Percentiles rank a stretch among this genome's conserved stretches.
These are phyloP conservation scores for Leishmania tarentolae DNA, from an alignment of 208 protist species.

Conservation along the genomic window DNA sequence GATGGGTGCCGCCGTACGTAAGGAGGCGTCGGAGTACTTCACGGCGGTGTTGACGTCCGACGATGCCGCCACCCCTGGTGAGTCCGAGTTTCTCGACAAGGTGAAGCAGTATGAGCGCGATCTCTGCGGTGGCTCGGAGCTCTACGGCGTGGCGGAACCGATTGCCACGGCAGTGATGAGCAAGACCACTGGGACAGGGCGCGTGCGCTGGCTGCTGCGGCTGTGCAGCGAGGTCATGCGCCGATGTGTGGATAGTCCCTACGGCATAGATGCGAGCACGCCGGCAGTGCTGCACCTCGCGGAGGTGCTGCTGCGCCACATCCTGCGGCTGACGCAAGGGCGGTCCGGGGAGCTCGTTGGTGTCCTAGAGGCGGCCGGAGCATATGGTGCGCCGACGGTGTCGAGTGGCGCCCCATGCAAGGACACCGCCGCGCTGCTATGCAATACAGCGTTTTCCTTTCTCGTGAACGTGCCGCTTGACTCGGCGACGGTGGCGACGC, in stretches of 20 bases:
- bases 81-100: constrained; percentile 36
- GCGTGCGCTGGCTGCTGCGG: constrained; percentile 66
- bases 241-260: constrained; percentile 26
- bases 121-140: constrained; percentile 56
- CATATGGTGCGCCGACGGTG: not conserved
- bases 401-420: constrained; percentile 6
- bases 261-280: constrained; percentile 25
- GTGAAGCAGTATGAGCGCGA: constrained; percentile 37
- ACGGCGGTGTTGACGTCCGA: constrained; percentile 25
- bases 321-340: constrained; percentile 37
- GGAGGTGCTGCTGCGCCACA: constrained; percentile 71
- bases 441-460: constrained; percentile 53
- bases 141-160: constrained; percentile 44
- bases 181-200: constrained; percentile 17
- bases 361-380: constrained; percentile 34
- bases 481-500: constrained; percentile 42
- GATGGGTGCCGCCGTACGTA: constrained; percentile 48
- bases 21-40: constrained; percentile 66
- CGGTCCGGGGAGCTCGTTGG: constrained; percentile 37
- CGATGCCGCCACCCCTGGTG: constrained; percentile 21
- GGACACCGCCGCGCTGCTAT: constrained; percentile 40
- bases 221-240: constrained; percentile 40
- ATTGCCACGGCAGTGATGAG: constrained; percentile 40
- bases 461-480: constrained; percentile 39
- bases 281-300: constrained; percentile 39